A percentile compares a stretch with the other conserved stretches of the same genome.
phyloP scores from a whole-genome alignment of 208 protist genomes.

The Balamuthia mandrillaris region DNA sequence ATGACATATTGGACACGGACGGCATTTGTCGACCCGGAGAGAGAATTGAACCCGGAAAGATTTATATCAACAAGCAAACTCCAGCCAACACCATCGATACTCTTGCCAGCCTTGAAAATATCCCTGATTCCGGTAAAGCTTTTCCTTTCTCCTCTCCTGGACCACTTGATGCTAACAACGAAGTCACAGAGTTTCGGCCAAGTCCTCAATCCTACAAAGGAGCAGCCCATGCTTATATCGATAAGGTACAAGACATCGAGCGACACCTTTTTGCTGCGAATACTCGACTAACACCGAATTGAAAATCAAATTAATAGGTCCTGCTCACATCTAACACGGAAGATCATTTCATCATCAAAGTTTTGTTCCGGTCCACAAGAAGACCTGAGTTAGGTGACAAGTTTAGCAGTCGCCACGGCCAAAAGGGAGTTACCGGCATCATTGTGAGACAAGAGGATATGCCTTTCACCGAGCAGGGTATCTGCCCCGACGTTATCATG shows the following conservation, averaged over 20 bases:
- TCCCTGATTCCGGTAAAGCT: constrained; percentile 19
- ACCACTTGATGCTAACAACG: background rate
- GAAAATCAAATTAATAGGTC: too few species aligned
- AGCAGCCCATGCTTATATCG: constrained; percentile 82
- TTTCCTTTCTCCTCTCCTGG: too few species aligned
- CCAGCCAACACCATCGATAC: constrained; percentile 68
- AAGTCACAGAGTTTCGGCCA: constrained; percentile 43
- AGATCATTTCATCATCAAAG: constrained; percentile 88
- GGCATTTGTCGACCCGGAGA: constrained; percentile 86
- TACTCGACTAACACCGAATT: too few species aligned
- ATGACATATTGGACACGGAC: constrained; percentile 83
- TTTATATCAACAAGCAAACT: constrained; percentile 92
- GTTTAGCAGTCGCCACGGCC: constrained; percentile 98
- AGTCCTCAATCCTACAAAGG: constrained; percentile 86
- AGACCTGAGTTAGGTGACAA: constrained; percentile 98
- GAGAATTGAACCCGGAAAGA: constrained; percentile 80
- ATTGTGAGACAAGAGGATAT: constrained; percentile 97
- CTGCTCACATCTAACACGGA: constrained; percentile 83
- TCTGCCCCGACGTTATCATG: constrained; percentile 99
- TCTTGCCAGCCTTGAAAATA: constrained; percentile 33
- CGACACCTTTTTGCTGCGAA: too few species aligned
- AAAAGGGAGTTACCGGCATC: constrained; percentile 99
- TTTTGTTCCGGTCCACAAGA: constrained; percentile 86
- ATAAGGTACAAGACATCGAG: too few species aligned
- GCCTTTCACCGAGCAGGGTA: constrained; percentile 91